These are phyloP conservation scores for Nitzschia sp. DNA, from an alignment of 108 stramenopile species.

Conservation along the genomic window DNA sequence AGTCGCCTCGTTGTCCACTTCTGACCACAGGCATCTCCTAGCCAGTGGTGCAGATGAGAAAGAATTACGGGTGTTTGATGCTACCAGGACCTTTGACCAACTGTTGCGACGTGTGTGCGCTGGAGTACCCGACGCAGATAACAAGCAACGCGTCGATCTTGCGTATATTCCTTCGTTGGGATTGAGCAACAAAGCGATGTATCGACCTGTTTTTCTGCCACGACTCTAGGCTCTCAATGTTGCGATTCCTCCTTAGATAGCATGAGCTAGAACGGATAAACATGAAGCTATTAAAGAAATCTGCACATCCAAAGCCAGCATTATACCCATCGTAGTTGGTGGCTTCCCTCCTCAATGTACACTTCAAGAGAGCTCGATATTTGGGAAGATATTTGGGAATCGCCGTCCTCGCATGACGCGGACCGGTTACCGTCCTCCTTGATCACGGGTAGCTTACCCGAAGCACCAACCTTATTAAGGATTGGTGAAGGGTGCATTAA, in stretches of 20 bases:
- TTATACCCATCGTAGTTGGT: no score
- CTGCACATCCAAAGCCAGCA: no score
- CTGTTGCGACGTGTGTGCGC: constrained; percentile 38
- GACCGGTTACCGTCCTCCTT: no score
- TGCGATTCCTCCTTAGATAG: no score
- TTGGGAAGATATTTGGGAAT: no score
- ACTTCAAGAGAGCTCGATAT: no score
- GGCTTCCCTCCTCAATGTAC: no score
- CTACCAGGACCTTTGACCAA: constrained; percentile 62
- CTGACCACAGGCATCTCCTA: constrained; percentile 59
- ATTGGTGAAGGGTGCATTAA: neutral
- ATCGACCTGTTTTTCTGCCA: no score
- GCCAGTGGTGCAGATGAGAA: constrained; percentile 91
- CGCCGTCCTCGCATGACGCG: no score
- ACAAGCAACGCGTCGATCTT: constrained; percentile 65
- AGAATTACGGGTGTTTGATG: constrained; percentile 84
- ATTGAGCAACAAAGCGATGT: constrained; percentile 84
- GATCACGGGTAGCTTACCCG: neutral
- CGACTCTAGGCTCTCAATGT: no score
- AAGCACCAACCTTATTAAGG: neutral
- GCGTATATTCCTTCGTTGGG: constrained; percentile 88
- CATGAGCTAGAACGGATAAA: no score
- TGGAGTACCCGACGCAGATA: constrained; percentile 1
- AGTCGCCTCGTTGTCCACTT: constrained; percentile 59
- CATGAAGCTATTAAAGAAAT: no score